phyloP scores from a whole-genome alignment of 176 grass and related monocot species.

The Ensete glaucum region DNA sequence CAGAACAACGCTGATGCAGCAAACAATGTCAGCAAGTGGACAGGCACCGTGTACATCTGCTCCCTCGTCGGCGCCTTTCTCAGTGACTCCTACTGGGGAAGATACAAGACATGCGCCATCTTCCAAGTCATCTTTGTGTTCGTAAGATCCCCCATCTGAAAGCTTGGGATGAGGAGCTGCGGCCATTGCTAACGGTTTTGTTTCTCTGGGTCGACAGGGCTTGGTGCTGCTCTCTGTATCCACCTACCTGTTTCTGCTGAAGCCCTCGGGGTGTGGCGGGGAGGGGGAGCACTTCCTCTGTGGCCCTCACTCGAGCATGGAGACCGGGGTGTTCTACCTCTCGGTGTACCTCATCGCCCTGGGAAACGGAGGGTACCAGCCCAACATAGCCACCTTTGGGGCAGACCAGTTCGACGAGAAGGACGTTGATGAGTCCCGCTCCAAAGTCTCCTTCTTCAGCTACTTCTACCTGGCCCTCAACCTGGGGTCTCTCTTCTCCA shows the following conservation, averaged over 20 bases:
- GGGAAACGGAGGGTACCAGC: constrained; percentile 11
- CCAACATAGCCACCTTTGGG: constrained; percentile 13
- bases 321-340: neutral
- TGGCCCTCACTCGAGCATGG: constrained; percentile 2
- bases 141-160: neutral
- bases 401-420: constrained; percentile 14
- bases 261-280: constrained; percentile 1
- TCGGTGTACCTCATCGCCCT: neutral
- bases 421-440: neutral
- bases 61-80: constrained; percentile 8
- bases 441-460: constrained; percentile 7
- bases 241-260: constrained; percentile 1
- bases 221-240: neutral
- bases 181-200: neutral
- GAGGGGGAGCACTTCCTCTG: neutral
- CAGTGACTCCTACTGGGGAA: constrained; percentile 18
- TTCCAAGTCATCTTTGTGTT: constrained; percentile 18
- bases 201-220: neutral
- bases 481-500: constrained; percentile 10
- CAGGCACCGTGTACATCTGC: constrained; percentile 9
- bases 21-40: constrained; percentile 15
- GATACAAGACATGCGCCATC: constrained; percentile 14
- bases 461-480: constrained; percentile 9
- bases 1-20: constrained; percentile 12
- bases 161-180: too few species aligned